A percentile compares a stretch with the other conserved stretches of the same genome.
Conservation (phyloP, 2,329 filamentous ascomycete genomes). For the Cordyceps pruinosa region DNA sequence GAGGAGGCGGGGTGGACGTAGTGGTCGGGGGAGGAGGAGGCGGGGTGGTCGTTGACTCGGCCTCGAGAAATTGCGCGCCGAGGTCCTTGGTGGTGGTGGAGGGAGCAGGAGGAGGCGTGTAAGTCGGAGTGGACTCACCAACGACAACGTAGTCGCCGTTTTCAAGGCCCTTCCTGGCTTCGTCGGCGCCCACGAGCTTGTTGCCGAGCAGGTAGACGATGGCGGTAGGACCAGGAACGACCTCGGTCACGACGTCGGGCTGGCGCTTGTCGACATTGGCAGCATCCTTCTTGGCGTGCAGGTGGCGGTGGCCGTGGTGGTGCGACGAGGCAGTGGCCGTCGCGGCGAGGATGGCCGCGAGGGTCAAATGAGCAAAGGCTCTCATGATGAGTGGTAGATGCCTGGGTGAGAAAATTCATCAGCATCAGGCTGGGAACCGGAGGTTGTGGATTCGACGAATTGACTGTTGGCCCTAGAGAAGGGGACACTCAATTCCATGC, state of each 20-base stretch:
- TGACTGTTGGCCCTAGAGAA: not conserved
- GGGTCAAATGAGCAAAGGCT: constrained; percentile 28
- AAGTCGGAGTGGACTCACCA: constrained; percentile 50
- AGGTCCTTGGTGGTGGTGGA: constrained; percentile 27
- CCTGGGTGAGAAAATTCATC: not conserved
- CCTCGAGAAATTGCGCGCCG: constrained; percentile 47
- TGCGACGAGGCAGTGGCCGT: constrained; percentile 53
- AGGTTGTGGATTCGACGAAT: not conserved
- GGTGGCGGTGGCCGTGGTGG: constrained; percentile 54
- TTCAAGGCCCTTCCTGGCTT: constrained; percentile 65
- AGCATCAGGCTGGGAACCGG: not conserved
- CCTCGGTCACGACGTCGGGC: constrained; percentile 41
- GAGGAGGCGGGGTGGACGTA: constrained; percentile 19
- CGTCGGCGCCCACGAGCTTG: constrained; percentile 48
- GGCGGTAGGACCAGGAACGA: constrained; percentile 54
- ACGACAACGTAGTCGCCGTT: constrained; percentile 64
- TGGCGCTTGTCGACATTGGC: constrained; percentile 39
- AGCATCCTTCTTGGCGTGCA: constrained; percentile 45
- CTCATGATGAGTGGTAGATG: constrained; percentile 10
- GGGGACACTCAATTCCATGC: too few species aligned
- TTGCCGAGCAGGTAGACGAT: constrained; percentile 68
- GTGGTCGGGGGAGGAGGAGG: constrained; percentile 23
- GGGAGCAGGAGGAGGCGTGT: constrained; percentile 36
- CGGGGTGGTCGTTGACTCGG: constrained; percentile 31
- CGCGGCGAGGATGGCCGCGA: constrained; percentile 46